These are phyloP conservation scores for Scheffersomyces insectosa DNA, from an alignment of 1,139 yeast species.

Conservation along the genomic window DNA sequence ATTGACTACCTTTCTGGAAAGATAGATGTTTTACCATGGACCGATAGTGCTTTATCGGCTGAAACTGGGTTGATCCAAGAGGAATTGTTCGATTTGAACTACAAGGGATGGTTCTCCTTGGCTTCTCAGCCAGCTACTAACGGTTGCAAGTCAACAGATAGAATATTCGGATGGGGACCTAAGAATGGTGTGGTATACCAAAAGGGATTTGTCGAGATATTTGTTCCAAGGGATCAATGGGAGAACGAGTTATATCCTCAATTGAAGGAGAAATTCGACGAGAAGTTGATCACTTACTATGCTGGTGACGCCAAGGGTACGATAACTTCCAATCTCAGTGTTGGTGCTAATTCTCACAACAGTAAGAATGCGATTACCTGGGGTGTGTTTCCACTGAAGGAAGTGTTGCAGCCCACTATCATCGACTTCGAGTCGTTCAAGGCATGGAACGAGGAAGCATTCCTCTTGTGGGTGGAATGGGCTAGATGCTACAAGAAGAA, in stretches of 20 bases:
- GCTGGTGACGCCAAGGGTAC: slow-evolving; percentile 61
- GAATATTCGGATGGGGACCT: slow-evolving; percentile 95
- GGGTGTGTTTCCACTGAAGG: slow-evolving; percentile 92
- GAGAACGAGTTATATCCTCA: slow-evolving; percentile 49
- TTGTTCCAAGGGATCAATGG: slow-evolving; percentile 75
- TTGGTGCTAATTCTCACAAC: slow-evolving; percentile 24
- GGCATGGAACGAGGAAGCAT: slow-evolving; percentile 96
- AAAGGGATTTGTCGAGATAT: slow-evolving; percentile 85
- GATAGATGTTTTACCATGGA: slow-evolving; percentile 86
- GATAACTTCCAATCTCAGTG: slow-evolving; percentile 61
- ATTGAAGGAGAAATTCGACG: slow-evolving; percentile 44
- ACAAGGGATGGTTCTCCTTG: slow-evolving; percentile 76
- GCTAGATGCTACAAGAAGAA: slow-evolving; percentile 68
- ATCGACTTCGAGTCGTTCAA: slow-evolving; percentile 84
- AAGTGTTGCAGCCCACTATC: slow-evolving; percentile 83
- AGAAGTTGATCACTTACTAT: slow-evolving; percentile 62
- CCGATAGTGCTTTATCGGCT: slow-evolving; percentile 77
- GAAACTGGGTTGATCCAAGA: slow-evolving; percentile 94
- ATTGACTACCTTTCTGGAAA: slow-evolving; percentile 74
- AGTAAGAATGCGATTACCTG: slow-evolving; percentile 82
- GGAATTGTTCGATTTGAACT: slow-evolving; percentile 76
- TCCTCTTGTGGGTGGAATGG: slow-evolving; percentile 91
- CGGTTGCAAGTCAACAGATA: slow-evolving; percentile 73
- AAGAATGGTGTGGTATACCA: slow-evolving; percentile 88
- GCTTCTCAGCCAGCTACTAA: slow-evolving; percentile 96